These are phyloP conservation scores for Helicocarpus griseus DNA, from an alignment of 2,329 filamentous ascomycete genomes.

Conservation along the genomic window DNA sequence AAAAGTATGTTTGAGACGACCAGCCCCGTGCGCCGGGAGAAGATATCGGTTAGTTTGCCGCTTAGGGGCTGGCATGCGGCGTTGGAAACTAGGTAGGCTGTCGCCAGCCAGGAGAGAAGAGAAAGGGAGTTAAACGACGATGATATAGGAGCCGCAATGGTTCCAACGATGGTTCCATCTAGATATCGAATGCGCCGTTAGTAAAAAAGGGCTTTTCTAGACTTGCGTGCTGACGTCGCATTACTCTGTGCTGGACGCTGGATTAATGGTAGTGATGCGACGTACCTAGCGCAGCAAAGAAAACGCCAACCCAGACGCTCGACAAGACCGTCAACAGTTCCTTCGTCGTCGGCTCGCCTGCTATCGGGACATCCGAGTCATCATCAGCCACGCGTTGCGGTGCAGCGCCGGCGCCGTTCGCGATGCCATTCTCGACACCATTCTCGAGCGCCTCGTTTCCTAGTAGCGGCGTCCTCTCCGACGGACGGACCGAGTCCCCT, in stretches of 20 bases:
- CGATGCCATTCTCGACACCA: background rate
- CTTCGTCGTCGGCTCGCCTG: conserved; percentile 38
- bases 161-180: conserved; percentile 79
- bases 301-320: conserved; percentile 45
- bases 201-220: background rate
- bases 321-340: conserved; percentile 41
- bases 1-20: conserved; percentile 75
- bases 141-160: conserved; percentile 72
- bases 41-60: conserved; percentile 80
- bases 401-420: background rate
- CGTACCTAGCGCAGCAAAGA: conserved; percentile 46
- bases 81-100: conserved; percentile 80
- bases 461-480: conserved; percentile 13
- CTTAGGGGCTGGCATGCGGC: conserved; percentile 78
- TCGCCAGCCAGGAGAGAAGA: conserved; percentile 77
- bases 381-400: background rate
- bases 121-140: conserved; percentile 73
- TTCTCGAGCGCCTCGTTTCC: conserved; percentile 4
- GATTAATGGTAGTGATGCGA: too few relatives aligned
- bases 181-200: conserved; percentile 6
- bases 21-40: conserved; percentile 67
- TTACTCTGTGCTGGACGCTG: background rate
- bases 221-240: background rate
- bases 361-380: conserved; percentile 15
- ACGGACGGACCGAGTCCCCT: background rate